A percentile compares a stretch with the other conserved stretches of the same genome.
Evolutionary conservation across 306 rosid species (phyloP).

Genomic region (Quercus mongolica): DNA sequence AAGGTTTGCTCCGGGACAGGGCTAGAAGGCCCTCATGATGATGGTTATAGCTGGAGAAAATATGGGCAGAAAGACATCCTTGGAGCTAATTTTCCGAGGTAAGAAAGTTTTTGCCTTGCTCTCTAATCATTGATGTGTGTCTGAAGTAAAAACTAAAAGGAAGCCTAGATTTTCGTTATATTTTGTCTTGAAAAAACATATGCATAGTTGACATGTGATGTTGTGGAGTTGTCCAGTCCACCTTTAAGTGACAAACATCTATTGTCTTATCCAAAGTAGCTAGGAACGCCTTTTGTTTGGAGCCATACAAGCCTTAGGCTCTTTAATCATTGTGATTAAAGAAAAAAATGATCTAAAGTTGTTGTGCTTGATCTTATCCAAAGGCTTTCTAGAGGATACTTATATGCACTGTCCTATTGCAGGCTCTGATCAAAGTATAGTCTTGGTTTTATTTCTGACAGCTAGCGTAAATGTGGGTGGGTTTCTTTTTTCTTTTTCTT

Average conservation of each 20-base stretch:
- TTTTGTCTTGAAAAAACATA: too few relatives aligned
- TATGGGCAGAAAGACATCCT: constrained; percentile 91
- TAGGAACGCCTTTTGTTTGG: not conserved
- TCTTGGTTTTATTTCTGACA: not conserved
- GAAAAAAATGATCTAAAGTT: too few relatives aligned
- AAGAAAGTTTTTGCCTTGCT: not conserved
- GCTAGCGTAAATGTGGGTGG: not conserved
- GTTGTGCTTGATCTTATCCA: not conserved
- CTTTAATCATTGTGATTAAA: not conserved
- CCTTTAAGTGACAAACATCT: not conserved
- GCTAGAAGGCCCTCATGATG: constrained; percentile 44
- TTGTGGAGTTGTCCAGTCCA: not conserved
- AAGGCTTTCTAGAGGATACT: too few relatives aligned
- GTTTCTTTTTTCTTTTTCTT: not conserved
- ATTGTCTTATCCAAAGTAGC: not conserved
- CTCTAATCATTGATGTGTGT: not conserved
- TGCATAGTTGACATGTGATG: too few relatives aligned
- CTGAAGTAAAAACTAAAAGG: not conserved
- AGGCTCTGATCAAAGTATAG: constrained; percentile 4
- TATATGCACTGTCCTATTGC: not conserved
- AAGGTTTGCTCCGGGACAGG: constrained; percentile 43
- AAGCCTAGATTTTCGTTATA: not conserved
- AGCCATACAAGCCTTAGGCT: not conserved
- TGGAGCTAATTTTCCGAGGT: constrained; percentile 83
- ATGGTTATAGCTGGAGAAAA: constrained; percentile 90